Evolutionary conservation across 495 filamentous ascomycete species (phyloP).

Genomic region (Sporormia fimetaria): DNA sequence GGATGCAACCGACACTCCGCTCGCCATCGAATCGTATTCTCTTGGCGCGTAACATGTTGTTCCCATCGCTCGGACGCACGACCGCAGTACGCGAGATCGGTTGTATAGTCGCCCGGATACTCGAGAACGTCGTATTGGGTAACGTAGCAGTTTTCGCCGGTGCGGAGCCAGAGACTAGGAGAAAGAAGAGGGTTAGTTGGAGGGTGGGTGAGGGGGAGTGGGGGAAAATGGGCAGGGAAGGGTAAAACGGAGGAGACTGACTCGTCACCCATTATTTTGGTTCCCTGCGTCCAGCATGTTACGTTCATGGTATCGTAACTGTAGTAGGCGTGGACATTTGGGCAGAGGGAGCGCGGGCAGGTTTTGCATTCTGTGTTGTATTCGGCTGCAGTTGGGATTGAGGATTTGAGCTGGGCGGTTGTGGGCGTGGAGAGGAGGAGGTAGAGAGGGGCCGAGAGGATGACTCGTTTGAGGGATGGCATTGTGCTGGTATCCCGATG

Average conservation of each 20-base stretch:
- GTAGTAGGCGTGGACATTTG: slow-evolving; percentile 15
- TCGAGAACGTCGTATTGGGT: slow-evolving; percentile 21
- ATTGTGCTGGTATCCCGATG: too few species aligned
- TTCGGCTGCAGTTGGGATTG: slow-evolving; percentile 13
- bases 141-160: slow-evolving; percentile 18
- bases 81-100: slow-evolving; percentile 18
- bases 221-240: background rate
- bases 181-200: slow-evolving; percentile 4
- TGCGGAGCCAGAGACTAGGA: slow-evolving; percentile 19
- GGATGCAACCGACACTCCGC: slow-evolving; percentile 19
- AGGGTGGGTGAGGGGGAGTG: too few species aligned
- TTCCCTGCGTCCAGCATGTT: slow-evolving; percentile 23
- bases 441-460: slow-evolving; percentile 2
- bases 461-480: background rate
- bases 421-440: background rate
- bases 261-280: slow-evolving; percentile 17
- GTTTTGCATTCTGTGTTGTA: slow-evolving; percentile 24
- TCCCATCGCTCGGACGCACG: slow-evolving; percentile 11
- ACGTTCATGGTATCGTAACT: slow-evolving; percentile 10
- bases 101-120: slow-evolving; percentile 19
- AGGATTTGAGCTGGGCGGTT: slow-evolving; percentile 6
- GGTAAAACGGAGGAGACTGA: slow-evolving; percentile 1
- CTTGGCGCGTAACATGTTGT: slow-evolving; percentile 11
- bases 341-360: slow-evolving; percentile 19
- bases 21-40: slow-evolving; percentile 16